Evolutionary conservation across 1,284 basidiomycete species (phyloP).

Genomic region (Xerocomus nothofagi): DNA sequence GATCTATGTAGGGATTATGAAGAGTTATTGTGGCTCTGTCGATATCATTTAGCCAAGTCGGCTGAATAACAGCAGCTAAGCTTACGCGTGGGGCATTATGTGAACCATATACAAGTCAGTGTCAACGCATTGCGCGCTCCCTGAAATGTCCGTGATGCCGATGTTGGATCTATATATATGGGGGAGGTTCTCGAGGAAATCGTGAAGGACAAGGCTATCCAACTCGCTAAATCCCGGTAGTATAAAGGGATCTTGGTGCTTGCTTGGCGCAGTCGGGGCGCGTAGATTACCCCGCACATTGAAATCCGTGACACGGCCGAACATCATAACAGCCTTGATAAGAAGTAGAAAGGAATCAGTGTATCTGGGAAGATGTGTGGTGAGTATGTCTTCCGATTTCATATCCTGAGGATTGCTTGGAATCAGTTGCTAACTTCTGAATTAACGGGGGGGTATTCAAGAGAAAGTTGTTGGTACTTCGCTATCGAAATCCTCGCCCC

Average conservation of each 20-base stretch:
- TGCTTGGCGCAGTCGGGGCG: constrained; percentile 56
- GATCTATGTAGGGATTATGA: constrained; percentile 78
- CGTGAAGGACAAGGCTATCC: constrained; percentile 61
- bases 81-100: constrained; percentile 77
- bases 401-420: constrained; percentile 74
- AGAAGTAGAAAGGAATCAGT: constrained; percentile 78
- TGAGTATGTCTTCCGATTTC: constrained; percentile 60
- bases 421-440: constrained; percentile 45
- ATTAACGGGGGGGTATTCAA: constrained; percentile 10
- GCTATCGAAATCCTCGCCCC: constrained; percentile 69
- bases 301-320: constrained; percentile 79
- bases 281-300: constrained; percentile 72
- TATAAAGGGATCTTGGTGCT: constrained; percentile 66
- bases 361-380: constrained; percentile 66
- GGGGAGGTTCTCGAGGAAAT: constrained; percentile 70
- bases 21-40: constrained; percentile 78
- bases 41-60: constrained; percentile 7
- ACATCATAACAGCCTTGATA: constrained; percentile 78
- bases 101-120: constrained; percentile 84
- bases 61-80: constrained; percentile 5
- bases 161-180: constrained; percentile 60
- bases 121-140: constrained; percentile 58
- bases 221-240: constrained; percentile 64
- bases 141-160: constrained; percentile 54
- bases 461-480: constrained; percentile 46